Conservation (phyloP, 2,329 filamentous ascomycete genomes). For the Botrytis tulipae region DNA sequence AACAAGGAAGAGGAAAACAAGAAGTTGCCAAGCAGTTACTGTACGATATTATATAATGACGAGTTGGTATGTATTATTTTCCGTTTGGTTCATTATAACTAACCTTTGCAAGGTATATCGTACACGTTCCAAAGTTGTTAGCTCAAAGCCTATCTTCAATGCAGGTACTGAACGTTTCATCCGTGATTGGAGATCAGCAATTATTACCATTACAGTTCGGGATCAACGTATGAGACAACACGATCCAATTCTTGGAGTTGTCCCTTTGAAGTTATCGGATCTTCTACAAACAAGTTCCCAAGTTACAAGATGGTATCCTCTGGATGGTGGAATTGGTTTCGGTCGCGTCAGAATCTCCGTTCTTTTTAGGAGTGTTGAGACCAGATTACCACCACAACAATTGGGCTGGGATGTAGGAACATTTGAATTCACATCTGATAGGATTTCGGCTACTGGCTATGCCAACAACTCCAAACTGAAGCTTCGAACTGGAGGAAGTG, state of each 20-base stretch:
- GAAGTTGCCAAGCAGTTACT: constrained; percentile 85
- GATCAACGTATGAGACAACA: constrained; percentile 89
- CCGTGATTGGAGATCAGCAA: constrained; percentile 85
- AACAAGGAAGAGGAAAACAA: constrained; percentile 80
- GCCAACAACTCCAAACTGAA: constrained; percentile 66
- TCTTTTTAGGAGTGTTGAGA: constrained; percentile 86
- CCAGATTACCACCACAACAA: constrained; percentile 77
- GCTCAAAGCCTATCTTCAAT: constrained; percentile 94
- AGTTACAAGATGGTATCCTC: constrained; percentile 84
- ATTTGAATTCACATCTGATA: constrained; percentile 78
- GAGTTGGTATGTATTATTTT: constrained; percentile 55
- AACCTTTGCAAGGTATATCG: constrained; percentile 64
- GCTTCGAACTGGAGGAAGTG: constrained; percentile 82
- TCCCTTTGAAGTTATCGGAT: constrained; percentile 83
- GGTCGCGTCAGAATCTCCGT: constrained; percentile 85
- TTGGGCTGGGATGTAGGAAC: constrained; percentile 95
- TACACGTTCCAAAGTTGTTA: constrained; percentile 91
- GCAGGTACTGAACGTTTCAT: constrained; percentile 92
- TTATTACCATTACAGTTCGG: constrained; percentile 84
- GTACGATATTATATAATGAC: constrained; percentile 87
- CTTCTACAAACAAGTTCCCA: constrained; percentile 87
- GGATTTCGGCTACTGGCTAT: constrained; percentile 62
- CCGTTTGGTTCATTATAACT: constrained; percentile 18
- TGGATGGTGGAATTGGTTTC: constrained; percentile 91
- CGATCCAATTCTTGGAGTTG: constrained; percentile 89